Evolutionary conservation across 805 yeast species (phyloP).

Genomic region (Tetrapisispora taiwanensis): DNA sequence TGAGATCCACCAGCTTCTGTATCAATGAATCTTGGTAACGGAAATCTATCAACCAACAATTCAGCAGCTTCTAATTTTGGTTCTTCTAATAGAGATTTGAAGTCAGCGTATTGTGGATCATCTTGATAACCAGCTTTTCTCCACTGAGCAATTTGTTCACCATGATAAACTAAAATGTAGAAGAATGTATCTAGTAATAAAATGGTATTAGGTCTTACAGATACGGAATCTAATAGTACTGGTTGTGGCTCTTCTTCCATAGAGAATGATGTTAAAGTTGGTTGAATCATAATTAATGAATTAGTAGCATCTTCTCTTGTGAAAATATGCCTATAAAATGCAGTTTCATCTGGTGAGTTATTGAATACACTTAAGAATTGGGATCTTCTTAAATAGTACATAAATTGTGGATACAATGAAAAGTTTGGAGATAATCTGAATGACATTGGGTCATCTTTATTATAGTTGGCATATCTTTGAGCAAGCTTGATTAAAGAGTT

Average conservation of each 20-base stretch:
- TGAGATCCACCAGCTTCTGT: conserved; percentile 98
- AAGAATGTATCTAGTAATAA: conserved; percentile 89
- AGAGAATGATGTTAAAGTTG: conserved; percentile 79
- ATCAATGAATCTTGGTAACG: conserved; percentile 93
- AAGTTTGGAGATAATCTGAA: conserved; percentile 79
- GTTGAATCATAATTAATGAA: conserved; percentile 94
- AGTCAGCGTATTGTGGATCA: conserved; percentile 78
- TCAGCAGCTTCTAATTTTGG: conserved; percentile 91
- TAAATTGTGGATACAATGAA: conserved; percentile 87
- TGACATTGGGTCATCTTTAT: conserved; percentile 72
- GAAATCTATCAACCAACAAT: conserved; percentile 86
- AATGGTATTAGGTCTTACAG: conserved; percentile 80
- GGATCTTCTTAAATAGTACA: conserved; percentile 90
- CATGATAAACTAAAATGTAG: conserved; percentile 92
- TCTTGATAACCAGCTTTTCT: conserved; percentile 91
- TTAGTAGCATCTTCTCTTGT: conserved; percentile 86
- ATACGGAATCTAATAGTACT: conserved; percentile 85
- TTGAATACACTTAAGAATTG: conserved; percentile 94
- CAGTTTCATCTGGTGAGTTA: conserved; percentile 98
- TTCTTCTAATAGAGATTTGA: conserved; percentile 74
- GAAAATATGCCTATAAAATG: conserved; percentile 88
- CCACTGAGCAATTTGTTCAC: conserved; percentile 93
- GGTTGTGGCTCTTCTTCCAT: conserved; percentile 83
- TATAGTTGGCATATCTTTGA: conserved; percentile 86
- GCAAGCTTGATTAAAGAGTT: conserved; percentile 82